Percentiles rank a stretch among this genome's conserved stretches.
phyloP scores from a whole-genome alignment of 225 moss, liverwort and hornwort genomes.

The Bryoerythrophyllum caledonicum region DNA sequence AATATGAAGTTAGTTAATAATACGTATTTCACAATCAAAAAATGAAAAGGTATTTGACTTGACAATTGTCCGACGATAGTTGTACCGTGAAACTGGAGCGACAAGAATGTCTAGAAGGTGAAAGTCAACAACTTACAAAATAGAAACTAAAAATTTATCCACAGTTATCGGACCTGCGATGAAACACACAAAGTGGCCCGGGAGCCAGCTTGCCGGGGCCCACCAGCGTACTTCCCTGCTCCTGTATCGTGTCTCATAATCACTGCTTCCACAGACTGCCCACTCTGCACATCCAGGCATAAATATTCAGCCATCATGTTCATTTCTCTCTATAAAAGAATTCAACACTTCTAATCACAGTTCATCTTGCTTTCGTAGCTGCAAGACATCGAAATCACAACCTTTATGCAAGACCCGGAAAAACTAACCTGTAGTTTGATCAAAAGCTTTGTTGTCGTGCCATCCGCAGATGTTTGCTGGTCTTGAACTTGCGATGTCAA shows the following conservation, averaged over 20 bases:
- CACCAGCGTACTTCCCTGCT: conserved; percentile 90
- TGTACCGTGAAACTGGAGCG: not conserved
- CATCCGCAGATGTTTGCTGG: conserved; percentile 79
- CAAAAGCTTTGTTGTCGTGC: conserved; percentile 88
- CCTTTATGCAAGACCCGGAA: conserved; percentile 13
- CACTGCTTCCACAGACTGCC: conserved; percentile 90
- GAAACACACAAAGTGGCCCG: conserved; percentile 97
- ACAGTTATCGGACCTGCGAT: conserved; percentile 67
- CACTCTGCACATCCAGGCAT: conserved; percentile 55
- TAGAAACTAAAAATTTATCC: not conserved
- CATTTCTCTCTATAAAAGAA: conserved; percentile 13
- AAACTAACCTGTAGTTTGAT: conserved; percentile 71
- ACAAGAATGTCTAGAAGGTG: not conserved
- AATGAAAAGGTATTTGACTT: not conserved
- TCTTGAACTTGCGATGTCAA: conserved; percentile 71
- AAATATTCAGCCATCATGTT: conserved; percentile 16
- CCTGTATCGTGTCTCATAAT: conserved; percentile 90
- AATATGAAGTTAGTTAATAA: conserved; percentile 16
- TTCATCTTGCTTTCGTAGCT: not conserved
- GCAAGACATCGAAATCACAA: not conserved
- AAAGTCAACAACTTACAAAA: conserved; percentile 10
- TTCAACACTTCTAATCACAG: conserved; percentile 8
- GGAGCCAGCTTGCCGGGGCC: conserved; percentile 79
- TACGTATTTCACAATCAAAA: not conserved
- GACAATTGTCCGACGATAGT: not conserved